Conservation (phyloP, 1,139 yeast species). For the Saccharomyces hybrid region DNA sequence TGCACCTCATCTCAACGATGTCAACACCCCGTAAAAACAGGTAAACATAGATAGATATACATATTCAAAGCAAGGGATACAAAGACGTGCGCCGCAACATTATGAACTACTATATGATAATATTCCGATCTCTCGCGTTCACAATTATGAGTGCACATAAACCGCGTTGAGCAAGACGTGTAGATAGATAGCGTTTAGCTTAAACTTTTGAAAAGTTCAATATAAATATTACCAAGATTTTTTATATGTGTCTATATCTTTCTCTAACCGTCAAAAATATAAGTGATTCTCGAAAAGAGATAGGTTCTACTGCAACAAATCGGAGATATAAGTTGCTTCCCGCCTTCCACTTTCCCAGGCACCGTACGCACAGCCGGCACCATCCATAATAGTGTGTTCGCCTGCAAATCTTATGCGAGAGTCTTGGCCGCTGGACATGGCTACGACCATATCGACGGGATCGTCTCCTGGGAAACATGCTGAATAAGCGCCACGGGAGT, state of each 20-base stretch:
- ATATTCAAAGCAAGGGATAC: background rate
- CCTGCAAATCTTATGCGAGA: slow-evolving; percentile 71
- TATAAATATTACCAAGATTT: background rate
- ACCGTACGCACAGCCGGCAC: slow-evolving; percentile 82
- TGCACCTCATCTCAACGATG: slow-evolving; percentile 7
- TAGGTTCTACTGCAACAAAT: background rate
- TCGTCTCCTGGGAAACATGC: slow-evolving; percentile 64
- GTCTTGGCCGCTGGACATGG: slow-evolving; percentile 52
- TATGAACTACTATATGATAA: background rate
- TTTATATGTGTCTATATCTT: background rate
- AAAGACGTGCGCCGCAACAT: background rate
- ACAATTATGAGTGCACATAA: background rate
- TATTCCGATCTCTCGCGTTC: background rate
- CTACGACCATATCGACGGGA: slow-evolving; percentile 49
- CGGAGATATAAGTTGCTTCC: slow-evolving; percentile 45
- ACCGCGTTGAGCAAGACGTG: background rate
- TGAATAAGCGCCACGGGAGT: slow-evolving; percentile 66
- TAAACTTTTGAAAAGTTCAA: background rate
- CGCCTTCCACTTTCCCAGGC: slow-evolving; percentile 66
- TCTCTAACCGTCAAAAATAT: background rate
- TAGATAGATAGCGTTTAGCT: background rate
- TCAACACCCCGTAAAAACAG: background rate
- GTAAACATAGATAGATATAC: background rate
- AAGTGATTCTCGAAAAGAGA: background rate
- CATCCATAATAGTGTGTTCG: slow-evolving; percentile 69